Evolutionary conservation across 2,329 filamentous ascomycete species (phyloP).

Genomic region (Leptographium procerum): DNA sequence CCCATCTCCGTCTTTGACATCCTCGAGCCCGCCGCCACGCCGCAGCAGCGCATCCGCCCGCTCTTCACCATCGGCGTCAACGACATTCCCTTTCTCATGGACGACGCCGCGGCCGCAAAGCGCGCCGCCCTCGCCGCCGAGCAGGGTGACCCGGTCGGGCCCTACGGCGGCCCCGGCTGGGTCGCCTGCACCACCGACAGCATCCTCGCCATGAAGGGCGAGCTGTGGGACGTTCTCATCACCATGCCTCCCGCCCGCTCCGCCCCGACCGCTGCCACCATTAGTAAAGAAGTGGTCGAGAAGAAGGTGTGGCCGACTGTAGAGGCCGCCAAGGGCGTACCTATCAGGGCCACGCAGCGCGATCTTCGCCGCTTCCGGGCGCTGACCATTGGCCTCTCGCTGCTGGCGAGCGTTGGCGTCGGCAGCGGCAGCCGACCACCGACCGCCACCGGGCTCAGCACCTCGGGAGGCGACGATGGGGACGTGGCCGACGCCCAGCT

Average conservation of each 20-base stretch:
- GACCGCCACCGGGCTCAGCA: background rate
- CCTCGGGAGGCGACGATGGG: background rate
- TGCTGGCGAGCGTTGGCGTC: constrained; percentile 19
- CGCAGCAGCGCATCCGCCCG: constrained; percentile 58
- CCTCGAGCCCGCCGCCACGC: constrained; percentile 46
- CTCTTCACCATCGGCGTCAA: constrained; percentile 92
- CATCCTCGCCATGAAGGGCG: constrained; percentile 74
- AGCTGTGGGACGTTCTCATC: constrained; percentile 82
- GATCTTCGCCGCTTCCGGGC: constrained; percentile 72
- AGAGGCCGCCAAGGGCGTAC: constrained; percentile 49
- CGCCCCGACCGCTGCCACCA: constrained; percentile 14
- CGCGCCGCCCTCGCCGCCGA: constrained; percentile 19
- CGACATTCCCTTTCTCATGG: constrained; percentile 70
- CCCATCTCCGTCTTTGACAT: constrained; percentile 61
- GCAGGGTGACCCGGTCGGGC: constrained; percentile 18
- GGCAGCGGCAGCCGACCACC: constrained; percentile 12
- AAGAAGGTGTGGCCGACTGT: constrained; percentile 66
- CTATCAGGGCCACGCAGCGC: constrained; percentile 77
- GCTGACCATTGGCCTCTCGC: constrained; percentile 51
- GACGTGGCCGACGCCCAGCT: constrained; percentile 20
- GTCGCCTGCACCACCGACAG: constrained; percentile 93
- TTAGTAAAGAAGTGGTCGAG: constrained; percentile 43
- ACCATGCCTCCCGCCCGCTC: constrained; percentile 51
- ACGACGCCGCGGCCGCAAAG: constrained; percentile 41
- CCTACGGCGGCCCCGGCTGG: constrained; percentile 57